Evolutionary conservation across 768 basidiomycete species (phyloP).

Genomic region (Pleurotus ostreatus): DNA sequence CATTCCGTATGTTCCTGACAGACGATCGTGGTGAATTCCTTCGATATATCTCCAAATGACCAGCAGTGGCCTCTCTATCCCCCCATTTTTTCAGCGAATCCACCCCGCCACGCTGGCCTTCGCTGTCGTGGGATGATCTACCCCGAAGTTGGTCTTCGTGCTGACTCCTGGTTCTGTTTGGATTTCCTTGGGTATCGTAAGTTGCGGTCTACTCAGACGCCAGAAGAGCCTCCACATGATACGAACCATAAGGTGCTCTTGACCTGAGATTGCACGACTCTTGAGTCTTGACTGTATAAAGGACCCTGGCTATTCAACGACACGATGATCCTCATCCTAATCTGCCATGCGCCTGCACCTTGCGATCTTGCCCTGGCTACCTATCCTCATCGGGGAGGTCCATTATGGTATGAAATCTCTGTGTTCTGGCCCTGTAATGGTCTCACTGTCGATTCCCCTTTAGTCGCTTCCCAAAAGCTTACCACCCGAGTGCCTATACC

Average conservation of each 20-base stretch:
- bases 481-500: constrained; percentile 4
- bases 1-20: neutral
- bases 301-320: neutral
- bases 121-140: neutral
- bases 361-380: neutral
- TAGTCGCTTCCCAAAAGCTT: neutral
- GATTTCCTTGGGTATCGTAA: neutral
- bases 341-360: neutral
- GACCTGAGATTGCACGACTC: neutral
- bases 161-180: neutral
- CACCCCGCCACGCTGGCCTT: neutral
- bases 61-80: neutral
- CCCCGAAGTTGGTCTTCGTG: neutral
- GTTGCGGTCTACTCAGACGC: neutral
- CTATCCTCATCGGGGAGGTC: neutral
- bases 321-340: neutral
- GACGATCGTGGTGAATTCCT: neutral
- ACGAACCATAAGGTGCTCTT: neutral
- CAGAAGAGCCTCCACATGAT: neutral
- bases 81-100: neutral
- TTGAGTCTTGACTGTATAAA: neutral
- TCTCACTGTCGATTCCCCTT: neutral
- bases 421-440: neutral
- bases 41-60: neutral
- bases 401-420: neutral